Evolutionary conservation across 1,284 basidiomycete species (phyloP).

Genomic region (Golubevia sp.): DNA sequence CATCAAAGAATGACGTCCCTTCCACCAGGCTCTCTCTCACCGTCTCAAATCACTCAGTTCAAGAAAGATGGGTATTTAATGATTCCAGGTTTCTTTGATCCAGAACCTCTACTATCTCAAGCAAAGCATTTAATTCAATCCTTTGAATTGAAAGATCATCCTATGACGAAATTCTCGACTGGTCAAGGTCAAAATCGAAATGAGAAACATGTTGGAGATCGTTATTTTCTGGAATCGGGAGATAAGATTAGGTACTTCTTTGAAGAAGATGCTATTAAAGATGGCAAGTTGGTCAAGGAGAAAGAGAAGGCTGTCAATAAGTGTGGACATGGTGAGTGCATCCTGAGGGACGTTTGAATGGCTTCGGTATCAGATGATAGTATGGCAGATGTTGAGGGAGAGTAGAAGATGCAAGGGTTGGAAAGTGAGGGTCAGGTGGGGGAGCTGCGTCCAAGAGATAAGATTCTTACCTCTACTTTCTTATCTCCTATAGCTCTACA

Average conservation of each 20-base stretch:
- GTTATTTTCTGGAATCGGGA: constrained; percentile 87
- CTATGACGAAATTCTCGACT: constrained; percentile 41
- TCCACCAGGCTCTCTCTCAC: constrained; percentile 17
- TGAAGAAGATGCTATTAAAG: constrained; percentile 74
- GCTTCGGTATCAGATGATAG: too few species aligned
- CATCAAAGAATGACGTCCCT: too few species aligned
- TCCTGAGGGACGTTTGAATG: background rate
- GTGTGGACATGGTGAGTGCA: constrained; percentile 23
- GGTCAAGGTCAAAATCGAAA: constrained; percentile 11
- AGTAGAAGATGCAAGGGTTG: constrained; percentile 53
- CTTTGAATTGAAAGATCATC: constrained; percentile 29
- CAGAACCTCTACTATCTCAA: constrained; percentile 24
- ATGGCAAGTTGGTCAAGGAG: constrained; percentile 17
- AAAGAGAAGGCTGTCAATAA: constrained; percentile 37
- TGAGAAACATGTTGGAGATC: constrained; percentile 75
- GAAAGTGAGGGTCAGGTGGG: constrained; percentile 57
- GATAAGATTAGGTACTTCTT: constrained; percentile 84
- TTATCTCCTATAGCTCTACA: constrained; percentile 68
- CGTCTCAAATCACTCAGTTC: constrained; percentile 29
- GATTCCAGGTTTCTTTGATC: constrained; percentile 43
- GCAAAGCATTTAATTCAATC: constrained; percentile 24
- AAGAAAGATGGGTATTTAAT: constrained; percentile 45
- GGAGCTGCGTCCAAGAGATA: too few species aligned
- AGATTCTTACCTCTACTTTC: background rate
- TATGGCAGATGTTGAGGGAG: too few species aligned